Conservation (phyloP, 2,329 filamentous ascomycete genomes). For the Fusarium sublunatum region DNA sequence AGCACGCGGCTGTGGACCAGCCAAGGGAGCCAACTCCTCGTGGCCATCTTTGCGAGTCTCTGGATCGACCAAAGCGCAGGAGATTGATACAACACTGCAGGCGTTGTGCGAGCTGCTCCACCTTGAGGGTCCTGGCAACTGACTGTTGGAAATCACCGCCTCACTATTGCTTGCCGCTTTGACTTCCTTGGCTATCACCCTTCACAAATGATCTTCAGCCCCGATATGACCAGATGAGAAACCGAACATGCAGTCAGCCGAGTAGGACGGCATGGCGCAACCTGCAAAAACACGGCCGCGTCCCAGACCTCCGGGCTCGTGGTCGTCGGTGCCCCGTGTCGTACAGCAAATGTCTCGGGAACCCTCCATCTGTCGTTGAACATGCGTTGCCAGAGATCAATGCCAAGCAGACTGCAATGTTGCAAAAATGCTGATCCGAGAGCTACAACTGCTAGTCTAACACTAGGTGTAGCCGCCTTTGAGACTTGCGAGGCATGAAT, state of each 20-base stretch:
- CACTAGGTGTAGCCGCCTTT: background rate
- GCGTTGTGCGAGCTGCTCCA: constrained; percentile 10
- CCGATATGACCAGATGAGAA: constrained; percentile 20
- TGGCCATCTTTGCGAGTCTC: constrained; percentile 18
- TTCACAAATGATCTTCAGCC: constrained; percentile 16
- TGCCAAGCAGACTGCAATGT: constrained; percentile 12
- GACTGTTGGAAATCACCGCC: constrained; percentile 12
- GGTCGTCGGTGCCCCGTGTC: constrained; percentile 18
- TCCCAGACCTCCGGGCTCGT: constrained; percentile 43
- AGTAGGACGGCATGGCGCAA: constrained; percentile 22
- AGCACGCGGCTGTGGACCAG: constrained; percentile 15
- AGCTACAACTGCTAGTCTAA: background rate
- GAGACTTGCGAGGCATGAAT: constrained; percentile 10
- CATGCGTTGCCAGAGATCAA: constrained; percentile 24
- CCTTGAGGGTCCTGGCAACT: constrained; percentile 7
- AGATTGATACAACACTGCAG: constrained; percentile 1
- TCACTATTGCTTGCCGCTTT: constrained; percentile 12
- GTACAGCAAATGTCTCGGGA: constrained; percentile 41
- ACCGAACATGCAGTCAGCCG: constrained; percentile 34
- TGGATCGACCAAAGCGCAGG: constrained; percentile 6
- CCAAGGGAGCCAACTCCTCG: constrained; percentile 6
- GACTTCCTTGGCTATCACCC: constrained; percentile 17
- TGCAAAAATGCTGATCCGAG: constrained; percentile 5
- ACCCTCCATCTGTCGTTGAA: constrained; percentile 27
- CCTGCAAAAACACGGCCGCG: constrained; percentile 40